A percentile compares a stretch with the other conserved stretches of the same genome.
Evolutionary conservation across 768 basidiomycete species (phyloP).

Genomic region (Suillus decipiens): DNA sequence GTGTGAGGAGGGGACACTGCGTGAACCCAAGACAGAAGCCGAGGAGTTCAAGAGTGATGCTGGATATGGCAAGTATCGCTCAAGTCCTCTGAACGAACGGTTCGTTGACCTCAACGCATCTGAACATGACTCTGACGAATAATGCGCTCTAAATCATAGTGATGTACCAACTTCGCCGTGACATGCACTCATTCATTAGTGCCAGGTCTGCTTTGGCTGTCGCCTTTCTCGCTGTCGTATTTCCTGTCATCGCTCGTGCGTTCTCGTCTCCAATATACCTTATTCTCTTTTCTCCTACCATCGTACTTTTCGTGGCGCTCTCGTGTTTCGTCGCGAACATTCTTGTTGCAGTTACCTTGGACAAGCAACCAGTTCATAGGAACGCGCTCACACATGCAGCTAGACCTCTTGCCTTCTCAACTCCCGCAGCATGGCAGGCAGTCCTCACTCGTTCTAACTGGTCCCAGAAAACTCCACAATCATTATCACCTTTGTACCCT

Average conservation of each 20-base stretch:
- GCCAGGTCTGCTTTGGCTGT: slow-evolving; percentile 56
- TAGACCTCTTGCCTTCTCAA: slow-evolving; percentile 81
- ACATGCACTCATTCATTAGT: slow-evolving; percentile 44
- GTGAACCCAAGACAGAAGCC: too few relatives aligned
- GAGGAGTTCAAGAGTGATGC: background rate
- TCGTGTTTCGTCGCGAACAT: slow-evolving; percentile 56
- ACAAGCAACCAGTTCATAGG: slow-evolving; percentile 38
- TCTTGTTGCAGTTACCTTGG: slow-evolving; percentile 59
- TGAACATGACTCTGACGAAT: background rate
- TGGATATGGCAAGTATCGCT: slow-evolving; percentile 1
- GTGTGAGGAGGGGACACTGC: too few relatives aligned
- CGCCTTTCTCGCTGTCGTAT: slow-evolving; percentile 54
- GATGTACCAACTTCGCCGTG: slow-evolving; percentile 12
- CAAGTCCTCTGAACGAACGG: background rate
- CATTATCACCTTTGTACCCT: slow-evolving; percentile 67
- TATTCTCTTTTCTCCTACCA: slow-evolving; percentile 61
- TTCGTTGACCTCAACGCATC: background rate
- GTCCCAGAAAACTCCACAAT: slow-evolving; percentile 72
- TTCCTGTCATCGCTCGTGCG: slow-evolving; percentile 57
- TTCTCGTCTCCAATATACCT: slow-evolving; percentile 67
- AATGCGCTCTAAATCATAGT: background rate
- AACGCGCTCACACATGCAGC: slow-evolving; percentile 57
- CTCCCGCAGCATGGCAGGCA: slow-evolving; percentile 93
- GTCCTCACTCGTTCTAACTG: slow-evolving; percentile 88
- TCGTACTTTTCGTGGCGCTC: slow-evolving; percentile 49